phyloP scores from a whole-genome alignment of 2,329 filamentous ascomycete genomes.

The Alternaria brassicicola region DNA sequence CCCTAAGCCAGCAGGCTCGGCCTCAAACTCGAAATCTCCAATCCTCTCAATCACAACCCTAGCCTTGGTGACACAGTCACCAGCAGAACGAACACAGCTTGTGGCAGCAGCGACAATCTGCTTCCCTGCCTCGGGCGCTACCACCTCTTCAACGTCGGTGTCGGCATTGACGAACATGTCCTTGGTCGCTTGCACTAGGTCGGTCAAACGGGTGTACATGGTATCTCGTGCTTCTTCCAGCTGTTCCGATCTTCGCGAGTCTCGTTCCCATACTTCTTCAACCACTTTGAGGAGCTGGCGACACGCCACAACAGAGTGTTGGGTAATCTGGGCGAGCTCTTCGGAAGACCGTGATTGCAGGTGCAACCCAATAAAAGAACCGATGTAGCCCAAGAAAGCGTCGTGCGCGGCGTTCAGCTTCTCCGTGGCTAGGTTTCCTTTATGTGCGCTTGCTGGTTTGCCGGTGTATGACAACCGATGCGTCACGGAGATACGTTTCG shows the following conservation, averaged over 20 bases:
- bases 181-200: conserved; percentile 79
- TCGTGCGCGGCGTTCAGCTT: conserved; percentile 82
- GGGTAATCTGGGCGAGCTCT: conserved; percentile 80
- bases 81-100: conserved; percentile 84
- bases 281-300: conserved; percentile 79
- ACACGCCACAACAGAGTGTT: conserved; percentile 82
- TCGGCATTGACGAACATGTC: conserved; percentile 75
- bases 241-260: conserved; percentile 68
- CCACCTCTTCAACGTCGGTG: conserved; percentile 73
- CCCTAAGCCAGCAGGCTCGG: conserved; percentile 47
- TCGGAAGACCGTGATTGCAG: conserved; percentile 89
- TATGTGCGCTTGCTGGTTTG: conserved; percentile 65
- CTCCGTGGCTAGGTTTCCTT: conserved; percentile 80
- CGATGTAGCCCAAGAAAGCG: conserved; percentile 85
- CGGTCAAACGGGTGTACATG: conserved; percentile 80
- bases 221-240: conserved; percentile 72
- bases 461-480: conserved; percentile 81
- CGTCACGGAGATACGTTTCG: conserved; percentile 61
- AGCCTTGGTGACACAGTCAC: conserved; percentile 87
- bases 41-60: conserved; percentile 85
- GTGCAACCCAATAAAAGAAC: conserved; percentile 92
- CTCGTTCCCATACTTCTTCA: conserved; percentile 80
- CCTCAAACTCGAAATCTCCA: conserved; percentile 82
- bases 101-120: conserved; percentile 80
- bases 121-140: conserved; percentile 79